Evolutionary conservation across 352 stramenopile genomes (phyloP), one percentile per base, ranked within the genome.

Genomic region (Phytophthora hibernalis): DNA sequence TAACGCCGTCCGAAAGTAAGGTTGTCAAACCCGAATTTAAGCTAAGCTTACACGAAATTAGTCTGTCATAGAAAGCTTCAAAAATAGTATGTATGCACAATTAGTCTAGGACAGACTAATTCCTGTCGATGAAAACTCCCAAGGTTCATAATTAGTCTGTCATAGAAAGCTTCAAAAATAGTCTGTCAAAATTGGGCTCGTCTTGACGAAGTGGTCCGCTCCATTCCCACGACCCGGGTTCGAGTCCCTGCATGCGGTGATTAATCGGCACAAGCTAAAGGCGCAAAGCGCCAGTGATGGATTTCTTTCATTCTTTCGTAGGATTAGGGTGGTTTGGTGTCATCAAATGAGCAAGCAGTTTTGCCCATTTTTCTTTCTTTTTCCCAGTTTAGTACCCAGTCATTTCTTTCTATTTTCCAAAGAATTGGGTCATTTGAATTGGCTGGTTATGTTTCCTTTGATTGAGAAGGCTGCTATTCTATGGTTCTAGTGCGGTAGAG

Each of bases 31-130:
- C n/a, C n/a, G n/a, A n/a, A n/a, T n/a, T n/a, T n/a, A n/a, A n/a
- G n/a, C n/a, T n/a, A n/a, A n/a, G n/a, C n/a, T n/a, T n/a, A n/a
- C n/a, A n/a, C n/a, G n/a, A n/a, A 43, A 43, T 21, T 21, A 43
- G 37, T 43, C 37, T 43, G 37, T 20, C 12, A 15, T n/a, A 43
- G 5, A 43, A 43, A 43, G 3, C 15, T 43, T 43, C 37, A 43
- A n/a, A 43, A 43, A 20, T 43, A 43, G 37, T 43, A 13, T 43
- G 37, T 30, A 30, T 30, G 26, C 24, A 54, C n/a, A 42, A 54
- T 26, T 54, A 54, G 47, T 54, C 47, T 54, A 26, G 22, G 47
- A 15, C 37, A 43, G 37, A n/a, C 37, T 43, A 43, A 43, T 43
- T 43, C 37, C 15, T 43, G 37, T 43, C 37, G 3, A n/a, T 15